Percentiles rank a stretch among this genome's conserved stretches.
phyloP scores from a whole-genome alignment of 176 grass and related monocot species.

The Eremochloa ophiuroides region DNA sequence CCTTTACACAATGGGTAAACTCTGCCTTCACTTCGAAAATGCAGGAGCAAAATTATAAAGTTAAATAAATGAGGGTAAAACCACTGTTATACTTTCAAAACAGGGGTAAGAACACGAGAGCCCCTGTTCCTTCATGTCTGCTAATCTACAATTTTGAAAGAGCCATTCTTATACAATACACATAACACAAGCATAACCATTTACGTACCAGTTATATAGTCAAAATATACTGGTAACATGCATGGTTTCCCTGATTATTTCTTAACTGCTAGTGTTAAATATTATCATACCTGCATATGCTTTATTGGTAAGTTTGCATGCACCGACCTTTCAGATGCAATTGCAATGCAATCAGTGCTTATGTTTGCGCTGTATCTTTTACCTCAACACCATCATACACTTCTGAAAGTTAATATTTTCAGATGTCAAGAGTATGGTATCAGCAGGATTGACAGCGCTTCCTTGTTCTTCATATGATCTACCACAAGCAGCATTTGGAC shows the following conservation, averaged over 20 bases:
- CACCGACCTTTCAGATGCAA: not conserved
- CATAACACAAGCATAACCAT: not conserved
- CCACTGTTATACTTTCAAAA: not conserved
- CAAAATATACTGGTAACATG: constrained; percentile 1
- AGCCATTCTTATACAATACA: not conserved
- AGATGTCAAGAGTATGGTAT: constrained; percentile 91
- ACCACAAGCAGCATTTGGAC: constrained; percentile 45
- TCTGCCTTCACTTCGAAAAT: not conserved
- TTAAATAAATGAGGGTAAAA: not conserved
- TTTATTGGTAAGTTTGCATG: constrained; percentile 11
- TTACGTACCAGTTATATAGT: not conserved
- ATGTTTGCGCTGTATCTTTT: not conserved
- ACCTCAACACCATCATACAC: not conserved
- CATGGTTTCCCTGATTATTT: constrained; percentile 6
- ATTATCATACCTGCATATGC: not conserved
- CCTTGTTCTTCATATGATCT: constrained; percentile 66
- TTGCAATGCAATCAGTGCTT: not conserved
- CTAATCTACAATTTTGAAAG: not conserved
- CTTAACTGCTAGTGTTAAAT: not conserved
- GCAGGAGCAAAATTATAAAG: not conserved
- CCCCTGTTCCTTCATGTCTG: not conserved
- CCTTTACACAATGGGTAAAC: not conserved
- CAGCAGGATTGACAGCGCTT: constrained; percentile 62
- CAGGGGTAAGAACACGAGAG: not conserved
- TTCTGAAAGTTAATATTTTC: constrained; percentile 23